Percentiles rank a stretch among this genome's conserved stretches.
These are phyloP conservation scores for Ascodesmis nigricans DNA, from an alignment of 495 filamentous ascomycete species.

Conservation along the genomic window DNA sequence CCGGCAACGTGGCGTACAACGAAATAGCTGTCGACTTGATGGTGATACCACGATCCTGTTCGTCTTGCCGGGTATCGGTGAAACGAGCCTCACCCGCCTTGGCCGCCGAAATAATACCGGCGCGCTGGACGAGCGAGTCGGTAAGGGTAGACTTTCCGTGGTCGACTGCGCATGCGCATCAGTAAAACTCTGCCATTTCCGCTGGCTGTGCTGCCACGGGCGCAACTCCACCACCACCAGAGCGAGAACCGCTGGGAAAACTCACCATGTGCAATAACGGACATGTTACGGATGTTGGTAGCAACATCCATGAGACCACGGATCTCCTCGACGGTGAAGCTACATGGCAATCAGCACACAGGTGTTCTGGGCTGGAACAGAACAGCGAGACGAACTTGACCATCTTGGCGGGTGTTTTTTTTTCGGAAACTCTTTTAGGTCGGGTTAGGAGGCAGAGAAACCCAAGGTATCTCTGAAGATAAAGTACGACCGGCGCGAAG, in stretches of 20 bases:
- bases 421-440: no score
- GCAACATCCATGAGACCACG: conserved; percentile 90
- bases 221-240: conserved; percentile 1
- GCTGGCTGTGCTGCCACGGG: no score
- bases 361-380: conserved; percentile 1
- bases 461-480: no score
- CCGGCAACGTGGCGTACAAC: conserved; percentile 66
- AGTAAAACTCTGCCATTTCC: conserved; percentile 5
- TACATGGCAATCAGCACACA: conserved; percentile 24
- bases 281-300: conserved; percentile 99
- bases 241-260: conserved; percentile 2
- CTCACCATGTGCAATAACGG: conserved; percentile 95
- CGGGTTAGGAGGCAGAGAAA: no score
- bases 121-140: conserved; percentile 96
- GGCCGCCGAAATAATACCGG: conserved; percentile 96
- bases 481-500: no score
- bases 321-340: conserved; percentile 96
- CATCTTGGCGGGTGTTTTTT: conserved; percentile 75
- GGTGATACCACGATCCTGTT: conserved; percentile 98
- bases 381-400: conserved; percentile 68
- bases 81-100: conserved; percentile 91
- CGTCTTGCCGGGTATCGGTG: conserved; percentile 91
- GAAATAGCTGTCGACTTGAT: conserved; percentile 99
- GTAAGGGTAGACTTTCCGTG: conserved; percentile 99
- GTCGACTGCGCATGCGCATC: conserved; percentile 40